Conservation (phyloP, 305 asterid genomes). For the Coffea humblotiana region DNA sequence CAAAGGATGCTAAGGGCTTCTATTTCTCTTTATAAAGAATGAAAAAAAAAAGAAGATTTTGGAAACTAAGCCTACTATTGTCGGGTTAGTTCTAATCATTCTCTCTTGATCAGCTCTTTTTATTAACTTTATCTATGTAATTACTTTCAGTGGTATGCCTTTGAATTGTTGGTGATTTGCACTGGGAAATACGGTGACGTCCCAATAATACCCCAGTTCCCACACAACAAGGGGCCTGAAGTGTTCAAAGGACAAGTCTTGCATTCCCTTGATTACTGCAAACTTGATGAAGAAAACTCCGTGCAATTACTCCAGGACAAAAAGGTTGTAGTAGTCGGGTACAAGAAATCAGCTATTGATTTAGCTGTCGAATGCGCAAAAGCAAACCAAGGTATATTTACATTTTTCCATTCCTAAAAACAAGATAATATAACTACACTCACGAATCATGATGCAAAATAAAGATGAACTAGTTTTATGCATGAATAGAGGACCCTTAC, state of each 20-base stretch:
- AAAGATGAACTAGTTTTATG: background rate
- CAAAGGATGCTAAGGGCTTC: no score
- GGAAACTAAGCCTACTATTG: background rate
- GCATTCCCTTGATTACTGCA: conserved; percentile 75
- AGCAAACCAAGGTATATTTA: conserved; percentile 72
- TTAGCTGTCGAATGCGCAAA: conserved; percentile 86
- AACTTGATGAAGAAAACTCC: conserved; percentile 58
- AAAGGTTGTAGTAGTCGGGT: conserved; percentile 74
- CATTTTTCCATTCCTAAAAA: background rate
- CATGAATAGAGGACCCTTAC: background rate
- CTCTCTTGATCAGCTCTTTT: background rate
- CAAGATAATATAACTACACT: background rate
- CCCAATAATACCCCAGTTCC: conserved; percentile 63
- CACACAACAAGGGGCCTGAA: conserved; percentile 67
- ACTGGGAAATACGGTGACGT: conserved; percentile 86
- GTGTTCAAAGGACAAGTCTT: conserved; percentile 61
- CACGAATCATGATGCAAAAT: background rate
- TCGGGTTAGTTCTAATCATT: background rate
- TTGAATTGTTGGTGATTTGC: conserved; percentile 79
- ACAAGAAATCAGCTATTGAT: conserved; percentile 86
- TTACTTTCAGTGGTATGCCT: conserved; percentile 54
- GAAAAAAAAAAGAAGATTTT: background rate
- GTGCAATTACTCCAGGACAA: conserved; percentile 48
- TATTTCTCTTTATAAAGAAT: background rate
- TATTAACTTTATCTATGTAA: background rate